Conservation (phyloP, 257 asterid genomes). For the Avicennia marina region DNA sequence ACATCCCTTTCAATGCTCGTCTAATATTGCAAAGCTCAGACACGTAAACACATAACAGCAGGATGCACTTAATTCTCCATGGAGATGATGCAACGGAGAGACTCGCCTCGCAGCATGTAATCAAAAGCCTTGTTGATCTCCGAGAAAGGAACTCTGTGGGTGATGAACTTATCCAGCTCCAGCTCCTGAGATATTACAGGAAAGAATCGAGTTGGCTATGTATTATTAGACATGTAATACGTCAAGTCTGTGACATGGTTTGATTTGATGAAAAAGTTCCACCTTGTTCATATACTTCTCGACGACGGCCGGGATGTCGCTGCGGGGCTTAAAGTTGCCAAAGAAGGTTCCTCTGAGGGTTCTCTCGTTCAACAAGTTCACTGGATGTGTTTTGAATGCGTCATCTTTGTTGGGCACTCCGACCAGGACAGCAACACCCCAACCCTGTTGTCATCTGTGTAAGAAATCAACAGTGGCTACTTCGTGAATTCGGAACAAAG, state of each 20-base stretch:
- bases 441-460: slow-evolving; percentile 43
- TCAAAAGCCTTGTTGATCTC: slow-evolving; percentile 73
- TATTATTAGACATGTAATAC: background rate
- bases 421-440: slow-evolving; percentile 94
- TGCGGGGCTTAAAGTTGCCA: slow-evolving; percentile 82
- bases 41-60: too few relatives aligned
- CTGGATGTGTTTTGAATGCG: slow-evolving; percentile 65
- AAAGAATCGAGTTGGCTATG: background rate
- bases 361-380: slow-evolving; percentile 68
- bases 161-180: slow-evolving; percentile 62
- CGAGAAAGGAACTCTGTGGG: slow-evolving; percentile 46
- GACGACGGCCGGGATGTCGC: slow-evolving; percentile 64
- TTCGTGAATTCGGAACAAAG: too few relatives aligned
- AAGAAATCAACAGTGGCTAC: too few relatives aligned
- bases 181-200: slow-evolving; percentile 31
- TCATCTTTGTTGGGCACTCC: slow-evolving; percentile 82
- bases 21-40: too few relatives aligned
- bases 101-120: slow-evolving; percentile 41
- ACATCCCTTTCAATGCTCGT: too few relatives aligned
- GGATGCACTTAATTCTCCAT: slow-evolving; percentile 39
- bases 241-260: too few relatives aligned
- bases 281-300: slow-evolving; percentile 79
- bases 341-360: slow-evolving; percentile 84
- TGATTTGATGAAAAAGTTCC: background rate
- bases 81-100: slow-evolving; percentile 50